Evolutionary conservation across 2,329 filamentous ascomycete genomes (phyloP), one percentile per base, ranked within the genome.

Genomic region (Phaeoacremonium minimum): DNA sequence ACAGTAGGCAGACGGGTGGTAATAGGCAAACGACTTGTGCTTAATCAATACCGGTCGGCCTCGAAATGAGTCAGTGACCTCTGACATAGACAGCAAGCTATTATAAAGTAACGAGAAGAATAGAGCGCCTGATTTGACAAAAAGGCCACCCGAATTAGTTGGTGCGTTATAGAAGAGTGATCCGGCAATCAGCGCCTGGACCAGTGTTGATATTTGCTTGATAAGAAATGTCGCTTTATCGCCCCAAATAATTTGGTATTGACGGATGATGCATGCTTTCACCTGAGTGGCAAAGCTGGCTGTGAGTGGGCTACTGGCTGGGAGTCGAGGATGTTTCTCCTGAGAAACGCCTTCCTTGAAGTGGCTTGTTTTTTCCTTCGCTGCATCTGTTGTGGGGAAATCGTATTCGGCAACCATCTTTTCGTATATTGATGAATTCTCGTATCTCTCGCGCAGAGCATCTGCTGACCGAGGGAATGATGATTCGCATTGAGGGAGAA

Each of bases 81-180:
- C 83, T 2, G 78, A 72, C 67, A 85, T 77, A 15, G 78, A 69
- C 2, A 84, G 51, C 7, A 86, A 57, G 38, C 71, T 66, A 50
- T 83, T 80, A 55, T 74, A 80, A 0, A 86, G 61, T 1, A 85
- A 61, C 1, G 80, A 64, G 34, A 85, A 73, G 64, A 85, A 86
- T 5, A 82, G 58, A 0, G 79, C 71, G 35, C 81, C 83, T 0
- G 71, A 69, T 47, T 83, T 83, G 46, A 75, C 51, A 52, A 85
- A 85, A 1, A 86, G 57, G 7, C 81, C 82, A 1, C 58, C 65
- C 0, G 77, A 75, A 33, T 71, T 76, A 16, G 60, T 41, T 0
- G 79, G 71, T 0, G 80, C 74, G 37, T 80, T 69, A 57, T 85
- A 86, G 57, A 86, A 86, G 4, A 85, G 65, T 0, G 80, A 84